These are phyloP conservation scores for Casuarina glauca DNA, from an alignment of 306 rosid species.

Conservation along the genomic window DNA sequence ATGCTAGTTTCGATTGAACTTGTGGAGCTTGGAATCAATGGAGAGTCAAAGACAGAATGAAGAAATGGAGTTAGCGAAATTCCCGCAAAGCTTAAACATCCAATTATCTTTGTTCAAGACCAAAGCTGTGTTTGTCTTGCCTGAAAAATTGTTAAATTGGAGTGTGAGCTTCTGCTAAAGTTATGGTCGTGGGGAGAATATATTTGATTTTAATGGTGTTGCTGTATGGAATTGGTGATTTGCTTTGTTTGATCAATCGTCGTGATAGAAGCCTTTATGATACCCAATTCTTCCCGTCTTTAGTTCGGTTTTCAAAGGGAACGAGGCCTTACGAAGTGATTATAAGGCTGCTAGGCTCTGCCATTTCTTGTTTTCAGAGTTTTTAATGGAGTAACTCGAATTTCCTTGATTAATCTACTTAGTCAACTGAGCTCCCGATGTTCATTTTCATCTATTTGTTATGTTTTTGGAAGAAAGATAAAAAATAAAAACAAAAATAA, in stretches of 20 bases:
- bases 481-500: too few relatives aligned
- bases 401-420: too few relatives aligned
- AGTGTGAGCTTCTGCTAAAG: neutral
- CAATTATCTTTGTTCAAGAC: constrained; percentile 5
- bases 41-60: constrained; percentile 9
- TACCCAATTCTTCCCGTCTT: neutral
- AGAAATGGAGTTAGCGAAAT: constrained; percentile 18
- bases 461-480: too few relatives aligned
- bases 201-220: constrained; percentile 24
- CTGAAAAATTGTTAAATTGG: constrained; percentile 5
- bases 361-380: too few relatives aligned
- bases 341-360: too few relatives aligned
- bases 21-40: constrained; percentile 25
- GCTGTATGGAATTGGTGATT: constrained; percentile 11
- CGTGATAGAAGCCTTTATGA: neutral
- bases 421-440: too few relatives aligned
- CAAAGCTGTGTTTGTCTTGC: neutral
- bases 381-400: too few relatives aligned
- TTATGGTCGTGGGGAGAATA: neutral
- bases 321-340: too few relatives aligned
- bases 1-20: constrained; percentile 89
- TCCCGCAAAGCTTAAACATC: constrained; percentile 16
- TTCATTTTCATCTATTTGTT: too few relatives aligned
- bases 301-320: too few relatives aligned
- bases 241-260: constrained; percentile 1